Conservation (phyloP, 805 yeast species). For the Yamadazyma ubonensis region DNA sequence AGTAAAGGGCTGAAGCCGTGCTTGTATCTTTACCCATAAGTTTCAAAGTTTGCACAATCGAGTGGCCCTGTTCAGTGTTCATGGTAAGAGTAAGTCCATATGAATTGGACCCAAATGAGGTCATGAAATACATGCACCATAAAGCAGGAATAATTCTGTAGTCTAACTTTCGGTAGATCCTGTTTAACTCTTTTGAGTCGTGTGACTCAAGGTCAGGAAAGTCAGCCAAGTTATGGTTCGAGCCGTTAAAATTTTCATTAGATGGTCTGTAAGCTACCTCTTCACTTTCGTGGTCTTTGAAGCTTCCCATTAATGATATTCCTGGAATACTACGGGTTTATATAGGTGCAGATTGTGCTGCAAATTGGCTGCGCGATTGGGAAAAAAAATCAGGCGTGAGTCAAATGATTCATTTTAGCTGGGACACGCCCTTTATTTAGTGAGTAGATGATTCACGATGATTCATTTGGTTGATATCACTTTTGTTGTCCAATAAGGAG, state of each 20-base stretch:
- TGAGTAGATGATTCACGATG: slow-evolving; percentile 1
- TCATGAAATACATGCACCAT: slow-evolving; percentile 75
- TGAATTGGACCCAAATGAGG: slow-evolving; percentile 75
- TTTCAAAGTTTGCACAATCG: slow-evolving; percentile 51
- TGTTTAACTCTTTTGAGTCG: slow-evolving; percentile 41
- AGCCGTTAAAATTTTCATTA: neutral
- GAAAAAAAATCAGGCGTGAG: slow-evolving; percentile 1
- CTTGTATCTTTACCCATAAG: slow-evolving; percentile 59
- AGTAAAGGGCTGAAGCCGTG: slow-evolving; percentile 76
- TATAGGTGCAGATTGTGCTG: slow-evolving; percentile 1
- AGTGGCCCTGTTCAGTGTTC: slow-evolving; percentile 64
- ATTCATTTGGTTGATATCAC: neutral
- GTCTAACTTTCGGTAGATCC: slow-evolving; percentile 62
- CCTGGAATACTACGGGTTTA: neutral
- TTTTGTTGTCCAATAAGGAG: neutral
- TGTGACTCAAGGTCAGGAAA: slow-evolving; percentile 1
- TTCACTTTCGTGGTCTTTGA: neutral
- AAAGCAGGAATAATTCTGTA: slow-evolving; percentile 74
- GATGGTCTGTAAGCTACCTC: neutral
- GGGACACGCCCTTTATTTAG: neutral
- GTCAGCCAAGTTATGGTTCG: neutral
- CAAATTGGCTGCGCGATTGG: slow-evolving; percentile 1
- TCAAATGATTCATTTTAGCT: slow-evolving; percentile 9
- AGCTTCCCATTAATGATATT: neutral
- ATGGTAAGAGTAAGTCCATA: slow-evolving; percentile 80